A percentile compares a stretch with the other conserved stretches of the same genome.
These are phyloP conservation scores for Plasmopara viticola DNA, from an alignment of 352 stramenopile species.

Conservation along the genomic window DNA sequence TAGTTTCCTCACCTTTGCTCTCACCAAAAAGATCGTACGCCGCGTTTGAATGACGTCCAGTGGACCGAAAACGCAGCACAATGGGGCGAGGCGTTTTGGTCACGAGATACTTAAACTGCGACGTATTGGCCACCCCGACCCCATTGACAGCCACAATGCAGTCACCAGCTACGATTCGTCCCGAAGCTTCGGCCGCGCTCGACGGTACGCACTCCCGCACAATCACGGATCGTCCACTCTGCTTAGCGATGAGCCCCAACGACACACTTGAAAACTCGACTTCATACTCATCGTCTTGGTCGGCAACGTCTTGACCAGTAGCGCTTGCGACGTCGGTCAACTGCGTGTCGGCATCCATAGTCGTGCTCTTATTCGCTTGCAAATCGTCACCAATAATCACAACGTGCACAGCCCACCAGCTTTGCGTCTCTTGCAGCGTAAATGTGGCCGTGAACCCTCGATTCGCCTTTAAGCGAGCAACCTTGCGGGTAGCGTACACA, in stretches of 20 bases:
- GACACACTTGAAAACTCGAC: constrained; percentile 51
- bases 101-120: constrained; percentile 71
- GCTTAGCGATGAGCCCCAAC: constrained; percentile 67
- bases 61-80: constrained; percentile 60
- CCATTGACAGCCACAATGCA: constrained; percentile 70
- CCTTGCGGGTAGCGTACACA: constrained; percentile 75
- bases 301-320: constrained; percentile 21
- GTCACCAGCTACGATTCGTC: constrained; percentile 54
- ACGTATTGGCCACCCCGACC: constrained; percentile 51
- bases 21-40: constrained; percentile 75
- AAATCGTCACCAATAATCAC: constrained; percentile 80
- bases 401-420: constrained; percentile 76
- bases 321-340: constrained; percentile 21
- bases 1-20: constrained; percentile 7
- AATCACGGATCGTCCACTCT: constrained; percentile 52
- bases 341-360: constrained; percentile 17
- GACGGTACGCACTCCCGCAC: constrained; percentile 66
- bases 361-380: constrained; percentile 29
- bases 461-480: constrained; percentile 61
- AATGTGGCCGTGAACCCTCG: constrained; percentile 79
- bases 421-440: constrained; percentile 72
- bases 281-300: constrained; percentile 80
- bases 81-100: constrained; percentile 46
- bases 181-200: constrained; percentile 42
- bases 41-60: constrained; percentile 33